Base-by-base conservation (phyloP, 176 grass and related monocot genomes). In the Stipa capillata region DNA sequence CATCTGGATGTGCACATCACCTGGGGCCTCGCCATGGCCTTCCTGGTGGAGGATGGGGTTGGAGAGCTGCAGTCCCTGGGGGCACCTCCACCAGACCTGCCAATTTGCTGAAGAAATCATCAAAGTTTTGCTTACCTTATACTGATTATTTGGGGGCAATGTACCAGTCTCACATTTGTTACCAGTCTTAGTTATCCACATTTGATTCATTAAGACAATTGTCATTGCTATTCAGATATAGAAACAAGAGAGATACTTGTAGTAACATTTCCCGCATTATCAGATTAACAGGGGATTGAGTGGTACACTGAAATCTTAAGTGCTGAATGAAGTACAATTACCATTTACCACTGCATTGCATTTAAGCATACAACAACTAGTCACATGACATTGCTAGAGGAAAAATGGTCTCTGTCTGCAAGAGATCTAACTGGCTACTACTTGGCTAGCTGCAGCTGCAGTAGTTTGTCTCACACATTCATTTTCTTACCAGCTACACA, bases 11-110 rank as follows among this genome's bases (percentile, higher is more conserved):
- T 85, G 37, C 95, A 98, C 72, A 98, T 98, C 73, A 94, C 85
- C 57, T 98, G 92, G 95, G 95, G 92, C 11, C 87, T 93, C 27
- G 95, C 95, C 83, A 98, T 98, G 95, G 92, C 85, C 7, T 98
- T 98, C 81, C 76, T 94, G 21, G 95, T 94, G 49, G 80, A 94
- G 21, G 76, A 98, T 27, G 95, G 95, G 41, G 83, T 85, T 0
- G 95, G 90, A 5, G 83, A 82, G 77, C 80, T 98, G 27, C 65
- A 91, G 76, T 88, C 92, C 0, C 41, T 98, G 18, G 85, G 90
- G 65, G 61, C 83, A 0, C 92, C 92, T 2, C 96, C 92, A 7
- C 27, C 68, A 16, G 90, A 98, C 80, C 78, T 94, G 35, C 96
- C 96, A 5, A 13, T 79, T 41, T 98, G 96, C 88, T 97, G 72